Evolutionary conservation across 129 eudicot species (phyloP).

Genomic region (Escallonia rubra): DNA sequence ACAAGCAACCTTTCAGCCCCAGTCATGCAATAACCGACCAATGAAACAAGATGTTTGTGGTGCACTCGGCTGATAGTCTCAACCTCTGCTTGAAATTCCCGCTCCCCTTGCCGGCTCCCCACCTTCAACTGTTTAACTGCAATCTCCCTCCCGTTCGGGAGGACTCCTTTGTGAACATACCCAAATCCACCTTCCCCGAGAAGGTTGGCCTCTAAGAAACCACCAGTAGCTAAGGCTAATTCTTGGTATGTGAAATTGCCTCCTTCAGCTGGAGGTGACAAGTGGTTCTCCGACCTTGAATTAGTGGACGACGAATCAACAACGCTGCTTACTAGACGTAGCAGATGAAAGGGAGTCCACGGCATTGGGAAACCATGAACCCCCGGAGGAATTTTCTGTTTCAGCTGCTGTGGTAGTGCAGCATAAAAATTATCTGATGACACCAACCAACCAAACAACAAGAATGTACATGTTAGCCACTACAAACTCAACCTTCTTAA

Average conservation of each 20-base stretch:
- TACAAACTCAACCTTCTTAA: too few relatives aligned
- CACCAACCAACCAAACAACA: too few relatives aligned
- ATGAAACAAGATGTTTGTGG: constrained; percentile 60
- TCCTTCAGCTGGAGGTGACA: constrained; percentile 8
- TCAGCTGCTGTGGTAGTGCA: too few relatives aligned
- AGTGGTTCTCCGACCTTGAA: too few relatives aligned
- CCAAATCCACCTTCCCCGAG: constrained; percentile 70
- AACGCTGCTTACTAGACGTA: too few relatives aligned
- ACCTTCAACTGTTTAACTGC: constrained; percentile 55
- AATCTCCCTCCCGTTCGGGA: constrained; percentile 33
- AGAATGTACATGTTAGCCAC: too few relatives aligned
- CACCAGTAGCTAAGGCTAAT: constrained; percentile 41
- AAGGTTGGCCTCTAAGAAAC: constrained; percentile 36
- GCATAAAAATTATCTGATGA: too few relatives aligned
- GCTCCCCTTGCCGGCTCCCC: constrained; percentile 68
- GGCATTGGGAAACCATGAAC: too few relatives aligned
- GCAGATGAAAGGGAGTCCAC: too few relatives aligned
- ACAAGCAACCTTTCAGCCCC: constrained; percentile 45
- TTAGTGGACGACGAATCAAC: too few relatives aligned
- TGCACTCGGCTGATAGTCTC: constrained; percentile 64
- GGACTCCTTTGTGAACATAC: constrained; percentile 44
- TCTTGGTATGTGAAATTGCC: constrained; percentile 41
- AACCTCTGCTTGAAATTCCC: constrained; percentile 63
- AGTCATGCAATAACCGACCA: constrained; percentile 59
- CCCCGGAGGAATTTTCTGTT: too few relatives aligned